phyloP scores from a whole-genome alignment of 192 early-diverging fungal species.

The Chytriomyces sp. region DNA sequence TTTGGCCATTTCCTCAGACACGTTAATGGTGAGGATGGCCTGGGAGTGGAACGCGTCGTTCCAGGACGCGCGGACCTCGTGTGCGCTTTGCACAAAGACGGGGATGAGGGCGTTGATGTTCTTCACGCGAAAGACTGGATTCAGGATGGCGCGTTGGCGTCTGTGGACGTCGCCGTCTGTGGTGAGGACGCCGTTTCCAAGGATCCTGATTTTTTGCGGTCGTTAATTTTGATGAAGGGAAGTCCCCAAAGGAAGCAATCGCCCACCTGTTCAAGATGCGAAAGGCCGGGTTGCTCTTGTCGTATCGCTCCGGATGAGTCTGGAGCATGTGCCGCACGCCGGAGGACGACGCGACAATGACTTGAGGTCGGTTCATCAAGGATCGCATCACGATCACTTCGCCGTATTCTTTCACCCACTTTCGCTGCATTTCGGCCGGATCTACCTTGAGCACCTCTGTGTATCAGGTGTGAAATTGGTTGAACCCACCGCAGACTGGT shows the following conservation, averaged over 20 bases:
- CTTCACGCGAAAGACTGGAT: slow-evolving; percentile 4
- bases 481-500: too few relatives aligned
- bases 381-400: not conserved
- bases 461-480: too few relatives aligned
- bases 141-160: slow-evolving; percentile 13
- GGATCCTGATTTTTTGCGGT: not conserved
- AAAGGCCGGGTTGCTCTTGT: not conserved
- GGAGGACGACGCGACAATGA: not conserved
- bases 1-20: slow-evolving; percentile 6
- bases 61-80: not conserved
- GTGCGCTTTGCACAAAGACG: not conserved
- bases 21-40: not conserved
- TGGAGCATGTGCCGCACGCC: not conserved
- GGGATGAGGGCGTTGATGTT: slow-evolving; percentile 1
- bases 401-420: not conserved
- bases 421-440: not conserved
- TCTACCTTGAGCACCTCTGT: too few relatives aligned
- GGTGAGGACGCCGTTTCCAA: not conserved
- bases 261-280: not conserved
- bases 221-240: not conserved
- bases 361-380: not conserved
- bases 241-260: not conserved
- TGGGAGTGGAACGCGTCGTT: not conserved
- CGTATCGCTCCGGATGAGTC: not conserved
- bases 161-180: slow-evolving; percentile 4